phyloP scores from a whole-genome alignment of 768 basidiomycete species.

The Hypholoma sublateritium region DNA sequence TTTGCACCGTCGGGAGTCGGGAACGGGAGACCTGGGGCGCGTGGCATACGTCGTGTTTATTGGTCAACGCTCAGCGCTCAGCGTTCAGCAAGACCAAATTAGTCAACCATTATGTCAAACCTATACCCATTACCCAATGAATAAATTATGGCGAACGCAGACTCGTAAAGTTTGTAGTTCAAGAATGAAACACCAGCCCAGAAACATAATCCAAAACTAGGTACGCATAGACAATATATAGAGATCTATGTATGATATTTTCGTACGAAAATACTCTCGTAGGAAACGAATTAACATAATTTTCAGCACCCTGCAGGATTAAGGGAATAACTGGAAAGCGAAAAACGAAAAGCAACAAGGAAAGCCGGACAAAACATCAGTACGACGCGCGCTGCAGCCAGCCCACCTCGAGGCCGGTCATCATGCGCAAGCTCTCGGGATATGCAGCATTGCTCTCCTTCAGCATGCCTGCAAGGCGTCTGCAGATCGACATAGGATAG shows the following conservation, averaged over 20 bases:
- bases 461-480: constrained; percentile 65
- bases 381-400: constrained; percentile 53
- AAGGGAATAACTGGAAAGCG: not conserved
- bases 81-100: no score
- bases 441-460: constrained; percentile 78
- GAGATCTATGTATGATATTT: not conserved
- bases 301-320: not conserved
- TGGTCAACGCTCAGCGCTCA: no score
- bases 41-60: no score
- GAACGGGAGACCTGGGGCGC: no score
- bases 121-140: no score
- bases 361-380: not conserved
- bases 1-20: no score
- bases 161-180: no score
- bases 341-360: not conserved
- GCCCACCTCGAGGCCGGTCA: constrained; percentile 83
- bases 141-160: no score
- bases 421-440: constrained; percentile 70
- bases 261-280: not conserved
- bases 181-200: no score
- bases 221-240: no score
- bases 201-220: no score
- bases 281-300: not conserved
- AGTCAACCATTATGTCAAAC: no score
- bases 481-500: constrained; percentile 80